Evolutionary conservation across 345 rosid species (phyloP).

Genomic region (Syzygium aqueum): DNA sequence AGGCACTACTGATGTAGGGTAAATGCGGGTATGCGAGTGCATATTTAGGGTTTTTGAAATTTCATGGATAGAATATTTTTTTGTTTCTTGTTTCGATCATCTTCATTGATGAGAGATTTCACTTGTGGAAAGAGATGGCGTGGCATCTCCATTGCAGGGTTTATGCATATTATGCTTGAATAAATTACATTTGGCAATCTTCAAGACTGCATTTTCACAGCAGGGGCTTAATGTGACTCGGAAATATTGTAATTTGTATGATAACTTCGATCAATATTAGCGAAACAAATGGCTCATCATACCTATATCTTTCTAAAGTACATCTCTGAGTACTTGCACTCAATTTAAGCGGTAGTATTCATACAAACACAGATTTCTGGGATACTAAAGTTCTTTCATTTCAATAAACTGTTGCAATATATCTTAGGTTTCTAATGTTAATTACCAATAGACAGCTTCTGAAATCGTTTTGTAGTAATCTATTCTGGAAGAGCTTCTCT

Average conservation of each 20-base stretch:
- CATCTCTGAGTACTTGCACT: background rate
- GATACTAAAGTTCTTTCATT: background rate
- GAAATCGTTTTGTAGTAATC: background rate
- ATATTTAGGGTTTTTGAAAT: background rate
- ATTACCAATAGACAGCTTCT: background rate
- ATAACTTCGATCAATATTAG: background rate
- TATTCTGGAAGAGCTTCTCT: background rate
- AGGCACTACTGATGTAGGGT: background rate
- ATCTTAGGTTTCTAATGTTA: background rate
- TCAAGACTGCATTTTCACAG: background rate
- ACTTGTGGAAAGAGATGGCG: background rate
- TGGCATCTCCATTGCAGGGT: background rate
- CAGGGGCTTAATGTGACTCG: background rate
- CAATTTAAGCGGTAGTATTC: background rate
- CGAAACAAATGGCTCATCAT: background rate
- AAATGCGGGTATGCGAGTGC: background rate
- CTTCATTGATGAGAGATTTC: background rate
- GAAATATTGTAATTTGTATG: background rate
- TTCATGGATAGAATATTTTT: background rate
- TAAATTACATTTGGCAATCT: background rate
- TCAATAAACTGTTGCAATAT: background rate
- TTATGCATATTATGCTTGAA: background rate
- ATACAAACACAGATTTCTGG: background rate
- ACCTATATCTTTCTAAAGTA: background rate
- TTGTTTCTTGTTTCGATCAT: background rate